A percentile compares a stretch with the other conserved stretches of the same genome.
Conservation (phyloP, 2,329 filamentous ascomycete species). For the Colletotrichum scovillei region DNA sequence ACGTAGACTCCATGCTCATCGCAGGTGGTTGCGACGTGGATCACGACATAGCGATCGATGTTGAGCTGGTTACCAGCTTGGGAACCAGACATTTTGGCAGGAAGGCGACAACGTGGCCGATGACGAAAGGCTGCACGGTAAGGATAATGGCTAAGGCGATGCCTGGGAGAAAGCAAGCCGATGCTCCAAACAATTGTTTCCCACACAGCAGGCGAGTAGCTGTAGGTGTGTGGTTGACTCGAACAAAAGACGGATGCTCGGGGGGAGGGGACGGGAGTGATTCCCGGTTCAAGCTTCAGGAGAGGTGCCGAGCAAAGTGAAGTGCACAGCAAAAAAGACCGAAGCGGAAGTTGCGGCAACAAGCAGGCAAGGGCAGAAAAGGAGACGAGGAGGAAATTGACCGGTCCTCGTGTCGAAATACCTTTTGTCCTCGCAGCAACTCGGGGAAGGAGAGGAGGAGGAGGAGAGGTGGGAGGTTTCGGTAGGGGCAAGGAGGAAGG, state of each 20-base stretch:
- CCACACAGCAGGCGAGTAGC: constrained; percentile 13
- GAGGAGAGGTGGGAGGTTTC: constrained; percentile 19
- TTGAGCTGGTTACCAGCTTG: constrained; percentile 70
- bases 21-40: constrained; percentile 98
- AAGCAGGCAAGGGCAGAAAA: constrained; percentile 30
- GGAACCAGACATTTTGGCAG: constrained; percentile 53
- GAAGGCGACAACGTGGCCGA: constrained; percentile 35
- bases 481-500: constrained; percentile 33
- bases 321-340: constrained; percentile 32
- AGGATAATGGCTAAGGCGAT: constrained; percentile 22
- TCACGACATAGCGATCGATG: constrained; percentile 96
- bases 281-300: constrained; percentile 36
- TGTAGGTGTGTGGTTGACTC: constrained; percentile 33
- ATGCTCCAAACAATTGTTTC: constrained; percentile 25
- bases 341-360: constrained; percentile 28
- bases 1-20: constrained; percentile 99
- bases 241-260: constrained; percentile 35
- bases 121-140: constrained; percentile 32
- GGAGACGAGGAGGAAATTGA: constrained; percentile 32
- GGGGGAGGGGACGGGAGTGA: constrained; percentile 33
- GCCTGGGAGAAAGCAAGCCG: constrained; percentile 7
- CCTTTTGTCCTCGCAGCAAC: constrained; percentile 37
- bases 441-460: constrained; percentile 25
- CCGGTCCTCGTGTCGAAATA: constrained; percentile 21
- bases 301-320: constrained; percentile 34